A percentile compares a stretch with the other conserved stretches of the same genome.
Evolutionary conservation across 1,284 basidiomycete species (phyloP).

Genomic region (Flammula alnicola): DNA sequence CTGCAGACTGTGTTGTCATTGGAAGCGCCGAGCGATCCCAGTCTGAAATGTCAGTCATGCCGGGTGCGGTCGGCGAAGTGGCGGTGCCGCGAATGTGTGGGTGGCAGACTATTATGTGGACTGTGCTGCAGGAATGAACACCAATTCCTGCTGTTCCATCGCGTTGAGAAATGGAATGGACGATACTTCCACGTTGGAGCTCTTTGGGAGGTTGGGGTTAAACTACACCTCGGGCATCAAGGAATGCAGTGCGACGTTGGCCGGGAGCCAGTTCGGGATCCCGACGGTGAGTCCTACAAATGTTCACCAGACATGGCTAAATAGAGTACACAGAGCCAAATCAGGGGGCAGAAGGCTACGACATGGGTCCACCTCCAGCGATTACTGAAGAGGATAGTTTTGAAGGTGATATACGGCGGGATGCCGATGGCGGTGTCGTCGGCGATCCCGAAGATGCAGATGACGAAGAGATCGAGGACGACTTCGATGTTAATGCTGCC

Average conservation of each 20-base stretch:
- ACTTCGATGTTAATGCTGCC: background rate
- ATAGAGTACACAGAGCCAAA: too few species aligned
- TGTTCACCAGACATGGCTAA: background rate
- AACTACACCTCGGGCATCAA: conserved; percentile 11
- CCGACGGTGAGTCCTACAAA: background rate
- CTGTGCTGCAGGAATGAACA: conserved; percentile 6
- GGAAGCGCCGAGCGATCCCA: background rate
- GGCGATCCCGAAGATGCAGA: background rate
- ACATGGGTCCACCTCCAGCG: too few species aligned
- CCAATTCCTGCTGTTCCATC: conserved; percentile 4
- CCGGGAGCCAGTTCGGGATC: background rate
- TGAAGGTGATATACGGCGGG: background rate
- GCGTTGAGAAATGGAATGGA: conserved; percentile 15
- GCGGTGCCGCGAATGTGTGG: conserved; percentile 6
- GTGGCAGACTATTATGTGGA: background rate
- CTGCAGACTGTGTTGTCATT: background rate
- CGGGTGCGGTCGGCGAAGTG: background rate
- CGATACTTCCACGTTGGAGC: conserved; percentile 1
- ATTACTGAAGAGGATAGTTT: background rate
- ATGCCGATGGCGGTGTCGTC: too few species aligned
- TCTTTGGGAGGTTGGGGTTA: conserved; percentile 15
- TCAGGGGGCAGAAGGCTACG: too few species aligned
- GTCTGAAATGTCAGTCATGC: background rate
- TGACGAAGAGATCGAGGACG: background rate
- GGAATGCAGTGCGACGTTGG: background rate